A percentile compares a stretch with the other conserved stretches of the same genome.
Conservation (phyloP, 495 filamentous ascomycete species). For the Neurospora pannonica region DNA sequence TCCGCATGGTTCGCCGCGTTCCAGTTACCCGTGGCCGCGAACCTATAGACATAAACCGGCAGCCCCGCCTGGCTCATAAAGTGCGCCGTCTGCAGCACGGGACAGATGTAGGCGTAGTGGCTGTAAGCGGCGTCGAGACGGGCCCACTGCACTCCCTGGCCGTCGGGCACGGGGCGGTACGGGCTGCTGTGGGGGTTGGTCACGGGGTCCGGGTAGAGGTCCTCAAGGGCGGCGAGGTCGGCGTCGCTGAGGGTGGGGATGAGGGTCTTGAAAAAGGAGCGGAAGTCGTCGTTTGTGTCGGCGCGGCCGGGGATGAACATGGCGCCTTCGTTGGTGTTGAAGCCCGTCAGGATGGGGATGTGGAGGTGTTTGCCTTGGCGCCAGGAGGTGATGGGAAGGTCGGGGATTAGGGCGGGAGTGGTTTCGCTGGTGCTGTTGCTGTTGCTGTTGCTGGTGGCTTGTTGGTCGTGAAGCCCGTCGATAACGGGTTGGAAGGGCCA, state of each 20-base stretch:
- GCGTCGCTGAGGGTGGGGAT: slow-evolving; percentile 40
- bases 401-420: slow-evolving; percentile 38
- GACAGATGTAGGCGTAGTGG: slow-evolving; percentile 59
- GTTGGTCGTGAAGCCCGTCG: slow-evolving; percentile 35
- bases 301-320: slow-evolving; percentile 44
- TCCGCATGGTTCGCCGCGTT: slow-evolving; percentile 52
- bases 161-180: slow-evolving; percentile 19
- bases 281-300: slow-evolving; percentile 38
- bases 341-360: slow-evolving; percentile 56
- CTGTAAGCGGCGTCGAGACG: slow-evolving; percentile 54
- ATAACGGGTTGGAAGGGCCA: slow-evolving; percentile 65
- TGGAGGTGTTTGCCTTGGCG: slow-evolving; percentile 39
- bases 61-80: slow-evolving; percentile 23
- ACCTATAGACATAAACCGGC: slow-evolving; percentile 51
- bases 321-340: slow-evolving; percentile 57
- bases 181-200: slow-evolving; percentile 13
- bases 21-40: slow-evolving; percentile 39
- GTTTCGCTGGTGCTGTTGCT: neutral
- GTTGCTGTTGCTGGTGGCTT: slow-evolving; percentile 13
- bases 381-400: slow-evolving; percentile 49
- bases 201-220: slow-evolving; percentile 49
- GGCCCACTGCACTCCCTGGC: slow-evolving; percentile 45
- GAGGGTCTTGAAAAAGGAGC: slow-evolving; percentile 43
- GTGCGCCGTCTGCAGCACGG: slow-evolving; percentile 51
- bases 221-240: slow-evolving; percentile 41